Evolutionary conservation across 1,284 basidiomycete species (phyloP), one percentile per base, ranked within the genome.

Genomic region (Microbotryomycetes sp.): DNA sequence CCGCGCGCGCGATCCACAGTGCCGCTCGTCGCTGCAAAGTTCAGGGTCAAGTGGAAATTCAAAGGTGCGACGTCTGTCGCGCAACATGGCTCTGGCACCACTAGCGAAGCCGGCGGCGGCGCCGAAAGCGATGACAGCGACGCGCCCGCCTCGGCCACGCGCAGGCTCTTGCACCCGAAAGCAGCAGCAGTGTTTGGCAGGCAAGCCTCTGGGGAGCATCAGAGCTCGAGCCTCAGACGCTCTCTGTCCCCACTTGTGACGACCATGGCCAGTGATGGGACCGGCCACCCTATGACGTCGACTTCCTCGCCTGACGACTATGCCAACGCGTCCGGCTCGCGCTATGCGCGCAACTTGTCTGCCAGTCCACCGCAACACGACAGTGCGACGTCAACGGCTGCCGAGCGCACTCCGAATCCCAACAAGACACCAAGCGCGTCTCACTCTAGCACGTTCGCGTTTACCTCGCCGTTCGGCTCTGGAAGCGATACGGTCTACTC

Each of bases 31-130:
- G 46, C 58, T 52, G 66, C 59, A 45, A 58, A 57, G 18, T 68
- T 68, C 57, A 51, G 64, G 30, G 45, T 60, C 29, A 66, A 68
- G 46, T 68, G 66, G 66, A 59, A 63, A 16, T 66, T 61, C 64
- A 68, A 68, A 26, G 59, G 55, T 29, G 58, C 66, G 2, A 68
- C 64, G 13, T 52, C 29, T 27, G 35, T 18, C 18, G n/a, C n/a
- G n/a, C n/a, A n/a, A n/a, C n/a, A n/a, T n/a, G n/a, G n/a, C n/a
- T n/a, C n/a, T n/a, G n/a, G n/a, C n/a, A n/a, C n/a, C n/a, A n/a
- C n/a, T n/a, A n/a, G n/a, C n/a, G n/a, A n/a, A n/a, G 11, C 9
- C 35, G 18, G 18, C 18, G 9, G 9, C 11, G 35, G 35, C 35
- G 35, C 9, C 35, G 9, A 41, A 9, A 18, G 18, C 35, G 18